Base-by-base conservation (phyloP, 2,329 filamentous ascomycete genomes). In the Trichoderma sp. region DNA sequence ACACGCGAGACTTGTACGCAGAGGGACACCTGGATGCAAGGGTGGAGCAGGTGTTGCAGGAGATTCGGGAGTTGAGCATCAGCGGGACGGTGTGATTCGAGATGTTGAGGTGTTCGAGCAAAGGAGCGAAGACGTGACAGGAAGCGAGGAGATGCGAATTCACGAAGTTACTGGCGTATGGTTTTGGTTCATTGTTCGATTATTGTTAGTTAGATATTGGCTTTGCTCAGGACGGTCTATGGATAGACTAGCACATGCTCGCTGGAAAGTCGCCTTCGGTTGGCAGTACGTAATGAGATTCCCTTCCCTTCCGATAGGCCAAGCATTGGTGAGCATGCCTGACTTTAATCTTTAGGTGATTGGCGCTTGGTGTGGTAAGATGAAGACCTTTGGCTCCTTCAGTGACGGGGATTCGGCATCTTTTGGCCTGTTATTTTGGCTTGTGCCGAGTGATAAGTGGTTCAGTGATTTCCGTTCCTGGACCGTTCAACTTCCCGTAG, bases 21-120 rank as follows among this genome's bases (percentile, higher is more conserved):
- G 88, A 93, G 72, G 95, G 95, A 28, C 91, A 97, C 70, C 81
- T 99, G 71, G 95, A 99, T 76, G 90, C 88, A 67, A 83, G 92
- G 69, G 95, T 99, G 34, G 95, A 99, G 79, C 90, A 98, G 78
- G 95, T 98, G 48, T 76, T 99, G 78, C 93, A 97, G 75, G 93
- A 99, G 82, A 99, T 99, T 77, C 84, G 95, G 70, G 95, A 98
- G 79, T 78, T 99, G 78, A 98, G 94, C 79, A 99, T 99, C 82
- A 89, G 87, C 72, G 87, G 87, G 51, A 89, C 87, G 3, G 86
- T 89, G 62, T 89, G 77, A 76, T 51, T n/a, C 2, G 17, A 34
- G 4, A 5, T 44, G 15, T 50, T 28, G 61, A 63, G 21, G 21
- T 24, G 21, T 24, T 24, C 5, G 28, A 28, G 65, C 43, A 28